Evolutionary conservation across 495 filamentous ascomycete genomes (phyloP).

Genomic region (Lophiotrema nucula): DNA sequence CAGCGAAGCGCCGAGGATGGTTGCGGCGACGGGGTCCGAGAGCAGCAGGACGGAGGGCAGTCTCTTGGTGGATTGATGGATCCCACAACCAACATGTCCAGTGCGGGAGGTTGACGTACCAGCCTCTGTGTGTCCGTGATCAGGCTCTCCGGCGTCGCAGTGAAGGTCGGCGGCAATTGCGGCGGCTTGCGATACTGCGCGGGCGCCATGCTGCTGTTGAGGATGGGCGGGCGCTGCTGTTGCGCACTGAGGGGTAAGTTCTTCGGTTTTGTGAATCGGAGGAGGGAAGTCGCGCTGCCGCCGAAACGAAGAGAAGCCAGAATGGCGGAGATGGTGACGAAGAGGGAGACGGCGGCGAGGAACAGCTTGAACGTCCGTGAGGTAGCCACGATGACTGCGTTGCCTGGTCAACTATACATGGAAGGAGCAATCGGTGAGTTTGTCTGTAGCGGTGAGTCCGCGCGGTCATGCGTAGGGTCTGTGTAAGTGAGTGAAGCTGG

Average conservation of each 20-base stretch:
- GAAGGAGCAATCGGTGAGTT: not conserved
- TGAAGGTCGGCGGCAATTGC: slow-evolving; percentile 82
- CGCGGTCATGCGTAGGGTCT: too few species aligned
- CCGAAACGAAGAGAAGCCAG: slow-evolving; percentile 73
- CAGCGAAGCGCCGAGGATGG: slow-evolving; percentile 8
- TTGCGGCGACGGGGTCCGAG: not conserved
- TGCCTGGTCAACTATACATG: not conserved
- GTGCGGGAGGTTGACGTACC: slow-evolving; percentile 21
- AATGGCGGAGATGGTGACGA: slow-evolving; percentile 62
- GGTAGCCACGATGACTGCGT: slow-evolving; percentile 40
- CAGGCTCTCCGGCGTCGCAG: slow-evolving; percentile 73
- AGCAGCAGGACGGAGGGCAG: too few species aligned
- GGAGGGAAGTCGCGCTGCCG: slow-evolving; percentile 62
- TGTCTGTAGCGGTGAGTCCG: not conserved
- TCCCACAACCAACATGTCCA: too few species aligned
- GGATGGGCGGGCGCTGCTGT: slow-evolving; percentile 48
- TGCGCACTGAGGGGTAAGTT: slow-evolving; percentile 16
- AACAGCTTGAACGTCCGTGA: slow-evolving; percentile 41
- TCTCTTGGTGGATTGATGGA: too few species aligned
- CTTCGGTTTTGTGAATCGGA: slow-evolving; percentile 48
- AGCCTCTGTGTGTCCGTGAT: slow-evolving; percentile 73
- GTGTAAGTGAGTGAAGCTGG: too few species aligned
- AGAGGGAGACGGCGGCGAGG: slow-evolving; percentile 58
- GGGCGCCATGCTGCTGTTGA: slow-evolving; percentile 66
- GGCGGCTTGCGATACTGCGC: slow-evolving; percentile 68